Conservation (phyloP, 805 yeast species). For the Candida glaebosa region DNA sequence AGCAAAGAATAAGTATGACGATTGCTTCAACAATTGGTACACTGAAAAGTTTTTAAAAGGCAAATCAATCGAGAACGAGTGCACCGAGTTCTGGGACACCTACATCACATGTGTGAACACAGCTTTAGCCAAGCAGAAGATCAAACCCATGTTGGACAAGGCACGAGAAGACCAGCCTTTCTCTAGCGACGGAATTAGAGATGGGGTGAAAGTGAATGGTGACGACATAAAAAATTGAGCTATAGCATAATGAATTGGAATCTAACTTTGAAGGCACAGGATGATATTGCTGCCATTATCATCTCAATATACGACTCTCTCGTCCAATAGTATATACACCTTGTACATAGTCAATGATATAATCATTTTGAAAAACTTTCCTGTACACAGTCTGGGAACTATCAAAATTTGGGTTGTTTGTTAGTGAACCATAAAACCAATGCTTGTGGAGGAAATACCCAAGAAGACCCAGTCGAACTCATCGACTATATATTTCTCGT, state of each 20-base stretch:
- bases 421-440: conserved; percentile 11
- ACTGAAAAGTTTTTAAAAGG: conserved; percentile 72
- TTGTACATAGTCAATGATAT: background rate
- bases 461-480: conserved; percentile 25
- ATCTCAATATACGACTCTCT: no score
- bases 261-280: no score
- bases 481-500: conserved; percentile 38
- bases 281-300: background rate
- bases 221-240: background rate
- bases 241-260: no score
- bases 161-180: conserved; percentile 91
- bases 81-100: conserved; percentile 83
- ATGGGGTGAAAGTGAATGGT: conserved; percentile 14
- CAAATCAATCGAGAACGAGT: conserved; percentile 68
- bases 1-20: conserved; percentile 80
- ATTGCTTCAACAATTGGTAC: conserved; percentile 94
- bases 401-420: no score
- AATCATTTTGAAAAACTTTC: background rate
- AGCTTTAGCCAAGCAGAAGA: conserved; percentile 67
- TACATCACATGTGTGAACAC: conserved; percentile 85
- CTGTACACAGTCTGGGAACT: background rate
- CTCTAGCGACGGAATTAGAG: conserved; percentile 28
- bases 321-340: background rate
- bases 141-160: conserved; percentile 79
- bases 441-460: conserved; percentile 45